Evolutionary conservation across 306 rosid species (phyloP).

Genomic region (Astragalus glycyphyllos): DNA sequence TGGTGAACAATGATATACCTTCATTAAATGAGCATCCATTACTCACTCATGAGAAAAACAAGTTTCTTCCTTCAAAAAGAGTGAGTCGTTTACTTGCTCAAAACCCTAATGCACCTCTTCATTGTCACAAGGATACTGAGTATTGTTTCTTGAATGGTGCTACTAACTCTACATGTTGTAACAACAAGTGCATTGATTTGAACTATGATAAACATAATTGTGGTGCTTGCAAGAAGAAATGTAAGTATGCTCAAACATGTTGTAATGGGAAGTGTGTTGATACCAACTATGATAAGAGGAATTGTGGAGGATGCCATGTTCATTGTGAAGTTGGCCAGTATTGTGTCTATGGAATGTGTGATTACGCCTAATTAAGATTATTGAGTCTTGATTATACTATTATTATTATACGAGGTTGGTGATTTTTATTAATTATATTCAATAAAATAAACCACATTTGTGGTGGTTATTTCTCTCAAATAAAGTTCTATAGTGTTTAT

Average conservation of each 20-base stretch:
- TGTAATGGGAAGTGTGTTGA: slow-evolving; percentile 80
- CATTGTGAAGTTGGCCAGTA: slow-evolving; percentile 46
- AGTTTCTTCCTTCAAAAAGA: slow-evolving; percentile 58
- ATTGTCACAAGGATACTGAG: slow-evolving; percentile 62
- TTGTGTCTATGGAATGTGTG: slow-evolving; percentile 75
- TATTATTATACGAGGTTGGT: slow-evolving; percentile 43
- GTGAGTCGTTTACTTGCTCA: slow-evolving; percentile 62
- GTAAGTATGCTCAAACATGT: slow-evolving; percentile 68
- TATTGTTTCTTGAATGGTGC: slow-evolving; percentile 43
- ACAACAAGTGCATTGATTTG: slow-evolving; percentile 76
- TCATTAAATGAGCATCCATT: neutral
- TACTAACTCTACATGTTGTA: slow-evolving; percentile 70
- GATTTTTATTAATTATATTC: slow-evolving; percentile 48
- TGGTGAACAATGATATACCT: neutral
- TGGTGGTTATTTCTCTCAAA: slow-evolving; percentile 47
- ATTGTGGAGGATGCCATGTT: slow-evolving; percentile 73
- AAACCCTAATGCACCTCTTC: slow-evolving; percentile 53
- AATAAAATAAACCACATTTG: slow-evolving; percentile 60
- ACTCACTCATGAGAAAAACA: slow-evolving; percentile 1
- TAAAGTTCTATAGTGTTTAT: neutral
- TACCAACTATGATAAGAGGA: slow-evolving; percentile 67
- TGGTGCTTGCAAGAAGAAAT: slow-evolving; percentile 72
- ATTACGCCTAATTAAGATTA: slow-evolving; percentile 59
- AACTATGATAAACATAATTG: slow-evolving; percentile 61
- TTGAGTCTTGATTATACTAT: slow-evolving; percentile 1